Percentiles rank a stretch among this genome's conserved stretches.
phyloP scores from a whole-genome alignment of 345 rosid species.

The thale cress (Arabidopsis thaliana) region TAIR10.1 NC_003075.7:13908001-13908500 shows the following conservation, averaged over 20 bases:
- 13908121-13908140: background rate
- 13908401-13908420: background rate
- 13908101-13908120: background rate
- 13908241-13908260: background rate
- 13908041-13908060: background rate
- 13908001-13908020: background rate
- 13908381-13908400: background rate
- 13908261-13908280: background rate
- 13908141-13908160: constrained; percentile 5
- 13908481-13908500: constrained; percentile 20
- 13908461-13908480: constrained; percentile 27
- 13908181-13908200: background rate
- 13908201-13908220: background rate
- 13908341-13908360: background rate
- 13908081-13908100: background rate
- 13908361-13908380: background rate
- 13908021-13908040: background rate
- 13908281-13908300: background rate
- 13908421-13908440: too few relatives aligned
- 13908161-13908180: background rate
- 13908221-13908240: background rate
- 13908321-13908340: background rate
- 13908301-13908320: background rate
- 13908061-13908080: background rate
- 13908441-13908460: background rate